These are phyloP conservation scores for Quillaja saponaria DNA, from an alignment of 306 rosid genomes.

Conservation along the genomic window DNA sequence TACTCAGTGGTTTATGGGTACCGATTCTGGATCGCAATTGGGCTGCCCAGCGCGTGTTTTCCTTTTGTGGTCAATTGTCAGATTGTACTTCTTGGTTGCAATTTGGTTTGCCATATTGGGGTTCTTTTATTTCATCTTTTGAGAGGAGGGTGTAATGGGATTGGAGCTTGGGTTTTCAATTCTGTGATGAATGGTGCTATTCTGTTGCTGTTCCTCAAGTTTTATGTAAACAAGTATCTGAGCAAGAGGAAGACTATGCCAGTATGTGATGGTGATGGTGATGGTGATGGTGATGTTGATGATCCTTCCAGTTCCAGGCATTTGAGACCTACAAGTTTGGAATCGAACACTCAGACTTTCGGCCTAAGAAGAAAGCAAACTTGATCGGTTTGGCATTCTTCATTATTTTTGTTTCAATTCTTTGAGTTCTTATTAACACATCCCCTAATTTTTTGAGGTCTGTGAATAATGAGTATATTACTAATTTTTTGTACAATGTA, in stretches of 20 bases:
- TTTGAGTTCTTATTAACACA: too few species aligned
- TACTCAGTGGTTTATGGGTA: slow-evolving; percentile 53
- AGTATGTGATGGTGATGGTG: not conserved
- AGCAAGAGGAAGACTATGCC: slow-evolving; percentile 11
- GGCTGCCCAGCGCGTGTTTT: slow-evolving; percentile 44
- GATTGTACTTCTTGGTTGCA: slow-evolving; percentile 42
- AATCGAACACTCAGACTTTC: too few species aligned
- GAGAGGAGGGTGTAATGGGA: slow-evolving; percentile 84
- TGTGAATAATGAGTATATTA: too few species aligned
- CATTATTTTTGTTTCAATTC: too few species aligned
- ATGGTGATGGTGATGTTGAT: too few species aligned
- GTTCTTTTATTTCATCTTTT: slow-evolving; percentile 55
- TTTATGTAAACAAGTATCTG: slow-evolving; percentile 32
- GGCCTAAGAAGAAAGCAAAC: not conserved
- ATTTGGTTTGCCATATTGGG: slow-evolving; percentile 58
- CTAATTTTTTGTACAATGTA: too few species aligned
- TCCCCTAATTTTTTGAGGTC: too few species aligned
- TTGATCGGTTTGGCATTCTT: not conserved
- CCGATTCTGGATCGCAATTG: slow-evolving; percentile 57
- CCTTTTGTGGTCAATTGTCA: slow-evolving; percentile 43
- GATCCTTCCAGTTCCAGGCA: too few species aligned
- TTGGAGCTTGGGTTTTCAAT: slow-evolving; percentile 73
- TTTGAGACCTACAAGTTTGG: not conserved
- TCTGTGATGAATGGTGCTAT: slow-evolving; percentile 51
- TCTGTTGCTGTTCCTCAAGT: slow-evolving; percentile 52